Evolutionary conservation across 2,329 filamentous ascomycete species (phyloP).

Genomic region (Nemania sp.): DNA sequence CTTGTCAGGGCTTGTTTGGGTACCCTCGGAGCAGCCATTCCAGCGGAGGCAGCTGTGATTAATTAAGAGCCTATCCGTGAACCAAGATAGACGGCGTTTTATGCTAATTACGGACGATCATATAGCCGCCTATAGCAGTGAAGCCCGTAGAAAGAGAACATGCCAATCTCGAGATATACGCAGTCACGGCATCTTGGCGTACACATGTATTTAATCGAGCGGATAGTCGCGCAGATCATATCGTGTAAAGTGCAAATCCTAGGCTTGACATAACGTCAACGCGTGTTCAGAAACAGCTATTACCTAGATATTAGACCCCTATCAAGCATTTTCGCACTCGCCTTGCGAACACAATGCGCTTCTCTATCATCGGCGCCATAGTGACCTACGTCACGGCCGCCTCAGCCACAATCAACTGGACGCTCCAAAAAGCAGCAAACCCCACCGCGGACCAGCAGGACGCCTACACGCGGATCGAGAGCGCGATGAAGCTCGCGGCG

Average conservation of each 20-base stretch:
- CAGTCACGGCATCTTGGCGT: too few species aligned
- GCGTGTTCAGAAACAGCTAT: neutral
- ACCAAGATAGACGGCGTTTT: slow-evolving; percentile 11
- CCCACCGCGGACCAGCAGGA: slow-evolving; percentile 58
- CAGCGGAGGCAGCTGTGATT: slow-evolving; percentile 26
- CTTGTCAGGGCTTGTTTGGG: slow-evolving; percentile 1
- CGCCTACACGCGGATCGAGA: slow-evolving; percentile 59
- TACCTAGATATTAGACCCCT: neutral
- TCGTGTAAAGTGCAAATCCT: neutral
- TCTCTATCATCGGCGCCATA: slow-evolving; percentile 49
- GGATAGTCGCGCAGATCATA: neutral
- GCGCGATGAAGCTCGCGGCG: slow-evolving; percentile 56
- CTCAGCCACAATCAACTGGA: slow-evolving; percentile 56
- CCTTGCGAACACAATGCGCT: slow-evolving; percentile 50
- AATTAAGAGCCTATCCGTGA: slow-evolving; percentile 20
- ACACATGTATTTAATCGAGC: slow-evolving; percentile 26
- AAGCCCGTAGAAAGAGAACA: slow-evolving; percentile 7
- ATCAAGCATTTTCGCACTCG: neutral
- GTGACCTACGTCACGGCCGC: slow-evolving; percentile 50
- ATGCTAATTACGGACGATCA: slow-evolving; percentile 17
- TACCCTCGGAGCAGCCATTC: neutral
- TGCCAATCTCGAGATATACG: neutral
- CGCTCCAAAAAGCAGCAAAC: slow-evolving; percentile 53
- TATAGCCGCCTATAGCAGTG: slow-evolving; percentile 20
- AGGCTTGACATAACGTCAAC: neutral